A percentile compares a stretch with the other conserved stretches of the same genome.
Conservation (phyloP, 805 yeast species). For the Candida mattraensis region DNA sequence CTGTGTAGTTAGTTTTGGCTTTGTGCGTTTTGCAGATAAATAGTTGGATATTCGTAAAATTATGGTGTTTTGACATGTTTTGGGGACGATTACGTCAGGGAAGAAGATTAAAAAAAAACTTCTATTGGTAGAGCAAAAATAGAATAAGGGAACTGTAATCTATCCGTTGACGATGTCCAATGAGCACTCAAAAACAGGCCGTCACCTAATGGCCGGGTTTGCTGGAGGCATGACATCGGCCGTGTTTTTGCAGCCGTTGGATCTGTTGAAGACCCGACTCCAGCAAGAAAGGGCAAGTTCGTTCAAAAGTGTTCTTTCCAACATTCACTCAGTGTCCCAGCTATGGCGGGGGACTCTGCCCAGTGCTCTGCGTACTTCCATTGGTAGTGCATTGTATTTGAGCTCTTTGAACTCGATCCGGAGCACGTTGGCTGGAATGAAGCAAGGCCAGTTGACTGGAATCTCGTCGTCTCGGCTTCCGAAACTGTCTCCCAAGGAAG, state of each 20-base stretch:
- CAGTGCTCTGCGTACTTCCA: conserved; percentile 82
- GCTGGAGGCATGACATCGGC: conserved; percentile 83
- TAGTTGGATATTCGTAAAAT: too few relatives aligned
- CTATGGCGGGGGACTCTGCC: conserved; percentile 96
- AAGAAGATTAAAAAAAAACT: too few relatives aligned
- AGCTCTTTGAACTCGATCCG: conserved; percentile 68
- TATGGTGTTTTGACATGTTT: too few relatives aligned
- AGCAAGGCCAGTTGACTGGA: conserved; percentile 7
- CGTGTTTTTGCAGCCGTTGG: conserved; percentile 81
- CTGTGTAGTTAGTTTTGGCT: too few relatives aligned
- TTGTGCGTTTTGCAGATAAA: too few relatives aligned
- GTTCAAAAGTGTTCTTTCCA: conserved; percentile 34
- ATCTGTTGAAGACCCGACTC: conserved; percentile 80
- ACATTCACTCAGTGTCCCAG: conserved; percentile 44
- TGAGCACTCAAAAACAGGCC: conserved; percentile 24
- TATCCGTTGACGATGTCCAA: too few relatives aligned
- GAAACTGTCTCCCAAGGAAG: conserved; percentile 64
- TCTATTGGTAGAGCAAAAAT: too few relatives aligned
- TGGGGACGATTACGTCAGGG: too few relatives aligned
- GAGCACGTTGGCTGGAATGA: conserved; percentile 42
- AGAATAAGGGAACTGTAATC: too few relatives aligned
- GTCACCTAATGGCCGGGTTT: conserved; percentile 79
- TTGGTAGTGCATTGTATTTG: conserved; percentile 87
- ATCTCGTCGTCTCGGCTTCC: conserved; percentile 56
- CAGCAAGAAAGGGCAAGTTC: conserved; percentile 55